A percentile compares a stretch with the other conserved stretches of the same genome.
Conservation (phyloP, 2,329 filamentous ascomycete species). For the Xylaria sp. region DNA sequence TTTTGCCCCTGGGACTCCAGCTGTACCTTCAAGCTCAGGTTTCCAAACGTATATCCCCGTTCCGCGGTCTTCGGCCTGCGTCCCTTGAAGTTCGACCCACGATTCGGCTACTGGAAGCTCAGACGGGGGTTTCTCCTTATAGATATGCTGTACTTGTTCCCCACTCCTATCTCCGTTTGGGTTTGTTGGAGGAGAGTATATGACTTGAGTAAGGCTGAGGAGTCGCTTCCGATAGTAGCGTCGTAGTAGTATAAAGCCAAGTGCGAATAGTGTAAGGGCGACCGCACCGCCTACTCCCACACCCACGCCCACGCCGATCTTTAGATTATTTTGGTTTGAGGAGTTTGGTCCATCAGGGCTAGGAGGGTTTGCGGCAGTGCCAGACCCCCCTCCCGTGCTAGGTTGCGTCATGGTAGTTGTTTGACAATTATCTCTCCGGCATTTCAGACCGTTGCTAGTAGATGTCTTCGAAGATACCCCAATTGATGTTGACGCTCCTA, state of each 20-base stretch:
- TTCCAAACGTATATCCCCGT: slow-evolving; percentile 27
- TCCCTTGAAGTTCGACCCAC: slow-evolving; percentile 22
- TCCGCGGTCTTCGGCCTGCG: not conserved
- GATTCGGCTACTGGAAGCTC: not conserved
- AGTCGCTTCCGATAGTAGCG: slow-evolving; percentile 25
- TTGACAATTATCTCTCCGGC: slow-evolving; percentile 1
- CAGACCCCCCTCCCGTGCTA: not conserved
- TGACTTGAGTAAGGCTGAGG: not conserved
- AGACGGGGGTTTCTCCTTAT: not conserved
- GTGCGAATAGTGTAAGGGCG: not conserved
- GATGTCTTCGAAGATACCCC: not conserved
- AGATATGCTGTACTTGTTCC: not conserved
- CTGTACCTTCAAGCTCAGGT: slow-evolving; percentile 31
- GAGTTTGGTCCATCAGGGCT: not conserved
- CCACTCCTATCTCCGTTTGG: not conserved
- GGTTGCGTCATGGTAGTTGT: not conserved
- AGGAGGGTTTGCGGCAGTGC: not conserved
- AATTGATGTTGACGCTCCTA: not conserved
- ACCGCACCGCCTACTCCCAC: not conserved
- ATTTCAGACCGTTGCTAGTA: not conserved
- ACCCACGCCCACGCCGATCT: not conserved
- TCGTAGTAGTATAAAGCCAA: slow-evolving; percentile 6
- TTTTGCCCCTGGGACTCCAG: not conserved
- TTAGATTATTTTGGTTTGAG: not conserved
- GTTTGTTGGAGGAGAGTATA: not conserved